Base-by-base conservation (phyloP, 345 rosid genomes). In the Eucalyptus polyanthemos region DNA sequence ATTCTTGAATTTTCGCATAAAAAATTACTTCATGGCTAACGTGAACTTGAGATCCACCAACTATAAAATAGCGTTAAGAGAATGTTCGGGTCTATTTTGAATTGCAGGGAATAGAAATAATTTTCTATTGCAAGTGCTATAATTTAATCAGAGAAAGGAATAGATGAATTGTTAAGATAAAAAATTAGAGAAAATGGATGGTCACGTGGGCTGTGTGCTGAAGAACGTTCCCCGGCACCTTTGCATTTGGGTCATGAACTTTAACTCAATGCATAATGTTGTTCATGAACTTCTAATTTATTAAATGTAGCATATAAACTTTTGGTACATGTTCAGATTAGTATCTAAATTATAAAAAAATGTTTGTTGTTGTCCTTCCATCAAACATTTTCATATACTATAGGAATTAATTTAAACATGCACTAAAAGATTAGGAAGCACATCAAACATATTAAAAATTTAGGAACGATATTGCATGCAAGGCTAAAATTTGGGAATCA, bases 181-280 rank as follows among this genome's bases (percentile, higher is more conserved):
- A 29, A 25, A 62, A n/a, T 12, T 10, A 8, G 42, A 31, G 42
- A 69, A 69, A 16, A 69, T 69, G 80, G 24, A n/a, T 8, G 17
- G 80, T 17, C 80, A 69, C 42, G 17, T 31, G 80, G 42, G 42
- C 42, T 69, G 24, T 16, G 80, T 15, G 42, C 42, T 4, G 80
- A 67, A 67, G 80, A 67, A 67, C 42, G 3, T 16, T 31, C 80
- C 37, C 3, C 6, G 42, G 9, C 40, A 5, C 80, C 21, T 67
- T 34, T 34, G 4, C 24, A 34, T 69, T 16, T 8, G 44, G 80
- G 7, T 34, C 7, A 4, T 16, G 2, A 31, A 69, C 2, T 69
- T 31, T 16, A 31, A 5, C 2, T 31, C 40, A 31, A 67, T 31
- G 1, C 1, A 0, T n/a, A n/a, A 14, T 15, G 0, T 15, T 1